Evolutionary conservation across 768 basidiomycete genomes (phyloP), one percentile per base, ranked within the genome.

Genomic region (Thelephora ganbajun): DNA sequence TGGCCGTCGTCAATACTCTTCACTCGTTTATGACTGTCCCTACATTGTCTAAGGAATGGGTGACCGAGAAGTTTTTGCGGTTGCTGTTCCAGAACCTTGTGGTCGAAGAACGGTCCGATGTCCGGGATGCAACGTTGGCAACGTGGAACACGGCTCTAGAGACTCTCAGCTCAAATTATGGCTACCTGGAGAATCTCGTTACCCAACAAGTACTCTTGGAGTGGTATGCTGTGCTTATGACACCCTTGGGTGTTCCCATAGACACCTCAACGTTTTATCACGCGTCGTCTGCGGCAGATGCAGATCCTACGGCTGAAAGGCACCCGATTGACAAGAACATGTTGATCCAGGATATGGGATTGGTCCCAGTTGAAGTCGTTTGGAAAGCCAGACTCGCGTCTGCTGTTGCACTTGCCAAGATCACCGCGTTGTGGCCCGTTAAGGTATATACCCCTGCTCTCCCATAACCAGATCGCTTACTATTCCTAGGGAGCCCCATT

Each of bases 321-420:
- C 89, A 98, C 60, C 92, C 96, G 56, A 89, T 98, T 30, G 96
- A 99, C 68, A 98, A 91, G 70, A 85, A 84, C 50, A 91, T 98
- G 81, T 70, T 97, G 19, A 71, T 76, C 4, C 93, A 97, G 59
- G 96, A 99, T 60, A 66, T 91, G 37, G 79, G 88, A 0, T 69
- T 99, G 34, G 73, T 98, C 30, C 69, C 81, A 5, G 64, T 74
- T 19, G 91, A 96, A 56, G 65, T 78, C 4, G 77, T 90, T 34
- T 60, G 93, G 49, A 79, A 84, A 52, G 89, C 88, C 14, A 73
- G 93, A 19, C 63, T 97, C 5, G 78, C 83, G 6, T 75, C 81
- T 4, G 83, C 89, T 1, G 78, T 74, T 1, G 88, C 90, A 2
- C 62, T 97, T 22, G 85, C 90, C 2, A 69, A 73, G 54, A 56